A percentile compares a stretch with the other conserved stretches of the same genome.
These are phyloP conservation scores for Nepenthes gracilis DNA, from an alignment of 148 eudicot species.

Conservation along the genomic window DNA sequence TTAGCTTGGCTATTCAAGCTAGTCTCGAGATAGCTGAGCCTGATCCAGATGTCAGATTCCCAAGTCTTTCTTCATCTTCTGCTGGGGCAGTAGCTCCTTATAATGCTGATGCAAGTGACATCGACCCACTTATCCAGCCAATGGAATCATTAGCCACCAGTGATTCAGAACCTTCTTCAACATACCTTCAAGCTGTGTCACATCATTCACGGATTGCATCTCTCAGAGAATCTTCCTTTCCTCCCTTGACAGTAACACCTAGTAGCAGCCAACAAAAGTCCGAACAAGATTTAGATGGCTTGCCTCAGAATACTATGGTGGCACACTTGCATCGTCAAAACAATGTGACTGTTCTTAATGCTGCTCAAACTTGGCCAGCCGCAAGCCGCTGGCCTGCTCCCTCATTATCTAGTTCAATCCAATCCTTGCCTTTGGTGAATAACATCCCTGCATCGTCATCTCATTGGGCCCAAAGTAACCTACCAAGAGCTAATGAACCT, in stretches of 20 bases:
- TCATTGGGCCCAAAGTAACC: constrained; percentile 30
- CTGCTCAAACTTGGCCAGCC: constrained; percentile 41
- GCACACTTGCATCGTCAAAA: constrained; percentile 47
- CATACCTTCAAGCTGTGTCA: constrained; percentile 78
- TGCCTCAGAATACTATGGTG: constrained; percentile 51
- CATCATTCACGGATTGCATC: constrained; percentile 33
- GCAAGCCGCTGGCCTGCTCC: constrained; percentile 17
- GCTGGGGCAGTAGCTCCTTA: constrained; percentile 14
- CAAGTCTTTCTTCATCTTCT: constrained; percentile 24
- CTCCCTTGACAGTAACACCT: constrained; percentile 59
- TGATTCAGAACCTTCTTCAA: constrained; percentile 60
- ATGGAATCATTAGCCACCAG: constrained; percentile 46
- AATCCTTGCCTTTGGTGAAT: constrained; percentile 19
- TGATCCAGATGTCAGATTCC: constrained; percentile 18
- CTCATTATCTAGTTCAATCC: constrained; percentile 9
- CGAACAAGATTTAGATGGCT: constrained; percentile 25
- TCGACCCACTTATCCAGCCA: constrained; percentile 44
- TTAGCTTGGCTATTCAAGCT: constrained; percentile 56
- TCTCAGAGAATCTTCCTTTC: constrained; percentile 63
- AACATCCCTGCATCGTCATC: constrained; percentile 19
- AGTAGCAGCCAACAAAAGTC: constrained; percentile 36
- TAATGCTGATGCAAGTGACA: constrained; percentile 18
- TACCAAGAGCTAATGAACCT: constrained; percentile 17
- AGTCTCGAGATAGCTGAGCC: constrained; percentile 40
- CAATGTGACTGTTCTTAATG: constrained; percentile 27